Base-by-base conservation (phyloP, 106 monocot genomes). In the Vanilla planifolia region DNA sequence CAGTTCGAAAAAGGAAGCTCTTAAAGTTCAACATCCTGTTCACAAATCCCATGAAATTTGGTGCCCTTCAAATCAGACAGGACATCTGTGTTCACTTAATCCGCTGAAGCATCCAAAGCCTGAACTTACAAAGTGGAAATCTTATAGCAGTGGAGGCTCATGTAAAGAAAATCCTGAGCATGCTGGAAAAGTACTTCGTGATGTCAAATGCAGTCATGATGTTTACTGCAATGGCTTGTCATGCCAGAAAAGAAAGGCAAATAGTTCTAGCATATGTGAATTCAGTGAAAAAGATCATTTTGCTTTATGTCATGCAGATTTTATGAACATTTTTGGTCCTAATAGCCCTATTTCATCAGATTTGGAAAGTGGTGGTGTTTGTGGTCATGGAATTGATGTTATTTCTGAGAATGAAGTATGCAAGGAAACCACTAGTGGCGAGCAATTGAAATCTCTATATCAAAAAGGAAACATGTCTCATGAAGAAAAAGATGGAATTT, bases 101-200 rank as follows among this genome's bases (percentile, higher is more conserved):
- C n/a, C 5, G 22, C 17, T 14, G 13, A 15, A 36, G 27, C 55
- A 53, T 20, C 36, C 43, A 23, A 43, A 3, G 30, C 33, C 51
- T 51, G 58, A 69, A 43, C 21, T 25, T 20, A 26, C 5, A 30
- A 43, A 56, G 1, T 30, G 17, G 39, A 75, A 67, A 17, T 24
- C 42, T 73, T 43, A 5, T 37, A 50, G 26, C 47, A 34, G 32
- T 41, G 51, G 22, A 19, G 44, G 41, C 28, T 46, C 37, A 23
- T 50, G 32, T 11, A 39, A 57, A 33, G 68, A 48, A 62, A 67
- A 55, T 28, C 26, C 59, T 28, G n/a, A n/a, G n/a, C n/a, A n/a
- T 61, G 37, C 37, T 37, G 37, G 37, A 10, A 10, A 37, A 32
- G 73, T 44, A 16, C 19, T 39, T 16, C 21, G 25, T 24, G 14